Evolutionary conservation across 2,329 filamentous ascomycete species (phyloP).

Genomic region (Exserohilum turcica): DNA sequence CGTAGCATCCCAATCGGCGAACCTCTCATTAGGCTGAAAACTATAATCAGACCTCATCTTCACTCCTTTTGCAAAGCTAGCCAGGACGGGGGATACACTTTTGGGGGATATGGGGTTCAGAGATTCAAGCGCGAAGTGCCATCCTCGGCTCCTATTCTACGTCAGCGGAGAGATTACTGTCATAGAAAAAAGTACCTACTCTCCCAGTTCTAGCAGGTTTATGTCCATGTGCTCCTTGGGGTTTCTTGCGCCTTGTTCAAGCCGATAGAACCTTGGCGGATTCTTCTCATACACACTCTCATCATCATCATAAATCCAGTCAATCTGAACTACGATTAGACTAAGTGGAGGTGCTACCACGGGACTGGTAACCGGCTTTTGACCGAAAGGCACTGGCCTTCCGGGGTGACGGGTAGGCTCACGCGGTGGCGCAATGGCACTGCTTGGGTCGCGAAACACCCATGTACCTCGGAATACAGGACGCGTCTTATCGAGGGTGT

Average conservation of each 20-base stretch:
- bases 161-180: conserved; percentile 12
- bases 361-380: background rate
- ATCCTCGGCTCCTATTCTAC: conserved; percentile 26
- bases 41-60: conserved; percentile 24
- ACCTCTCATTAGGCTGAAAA: conserved; percentile 18
- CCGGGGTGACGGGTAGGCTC: conserved; percentile 16
- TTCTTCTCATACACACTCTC: conserved; percentile 39
- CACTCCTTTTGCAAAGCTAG: conserved; percentile 29
- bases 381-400: conserved; percentile 7
- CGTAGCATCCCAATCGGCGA: conserved; percentile 26
- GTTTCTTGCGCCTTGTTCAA: conserved; percentile 18
- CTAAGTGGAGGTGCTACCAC: background rate
- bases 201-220: conserved; percentile 41
- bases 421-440: background rate
- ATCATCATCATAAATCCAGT: conserved; percentile 42
- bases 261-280: conserved; percentile 26
- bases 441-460: conserved; percentile 37
- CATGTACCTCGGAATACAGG: conserved; percentile 37
- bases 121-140: conserved; percentile 40
- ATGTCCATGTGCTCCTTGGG: conserved; percentile 37
- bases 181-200: conserved; percentile 22
- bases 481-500: conserved; percentile 20
- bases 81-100: conserved; percentile 29
- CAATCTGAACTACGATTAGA: conserved; percentile 34
- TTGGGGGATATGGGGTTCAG: conserved; percentile 24